Base-by-base conservation (phyloP, 108 stramenopile genomes). In the Craspedostauros australis region DNA sequence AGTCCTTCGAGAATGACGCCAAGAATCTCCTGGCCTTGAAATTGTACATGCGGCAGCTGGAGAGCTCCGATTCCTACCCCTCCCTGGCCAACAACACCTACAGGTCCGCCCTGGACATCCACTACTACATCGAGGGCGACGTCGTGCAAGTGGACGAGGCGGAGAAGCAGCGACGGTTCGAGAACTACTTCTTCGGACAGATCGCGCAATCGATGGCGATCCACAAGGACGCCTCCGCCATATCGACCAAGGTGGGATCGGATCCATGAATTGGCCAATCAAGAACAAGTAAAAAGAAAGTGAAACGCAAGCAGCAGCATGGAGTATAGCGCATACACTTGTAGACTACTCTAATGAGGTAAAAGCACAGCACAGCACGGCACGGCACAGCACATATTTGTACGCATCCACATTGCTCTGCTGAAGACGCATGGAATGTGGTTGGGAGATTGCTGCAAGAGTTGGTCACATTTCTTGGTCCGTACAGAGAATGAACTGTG, bases 101-200 rank as follows among this genome's bases (percentile, higher is more conserved):
- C 32, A 82, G 79, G 12, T 72, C 62, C 1, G 85, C 80, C n/a
- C 55, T 91, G 76, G 89, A 87, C 49, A 84, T 91, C 56, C 89
- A 91, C 43, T 91, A 79, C 50, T 76, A 78, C 43, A 28, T 66
- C 28, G 58, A 54, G 40, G 39, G 39, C 5, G 53, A 22, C 4
- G 69, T 78, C 20, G 83, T 87, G 14, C 85, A 91, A 50, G 76
- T 91, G 15, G 85, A 91, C 49, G 89, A 84, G 62, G 83, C 89
- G 1, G 89, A 91, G 51, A 86, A 86, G 65, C 68, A 77, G 43
- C 77, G 85, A 56, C 72, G 85, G 46, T 91, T 84, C 53, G 89
- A 91, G 60, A 87, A 77, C 36, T 91, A 76, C 73, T 91, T 91
- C 50, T 75, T 91, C 69, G 73, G 73, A 34, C 83, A 86, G 54